Evolutionary conservation across 2,329 filamentous ascomycete genomes (phyloP).

Genomic region (Trichoderma afroharzianum): DNA sequence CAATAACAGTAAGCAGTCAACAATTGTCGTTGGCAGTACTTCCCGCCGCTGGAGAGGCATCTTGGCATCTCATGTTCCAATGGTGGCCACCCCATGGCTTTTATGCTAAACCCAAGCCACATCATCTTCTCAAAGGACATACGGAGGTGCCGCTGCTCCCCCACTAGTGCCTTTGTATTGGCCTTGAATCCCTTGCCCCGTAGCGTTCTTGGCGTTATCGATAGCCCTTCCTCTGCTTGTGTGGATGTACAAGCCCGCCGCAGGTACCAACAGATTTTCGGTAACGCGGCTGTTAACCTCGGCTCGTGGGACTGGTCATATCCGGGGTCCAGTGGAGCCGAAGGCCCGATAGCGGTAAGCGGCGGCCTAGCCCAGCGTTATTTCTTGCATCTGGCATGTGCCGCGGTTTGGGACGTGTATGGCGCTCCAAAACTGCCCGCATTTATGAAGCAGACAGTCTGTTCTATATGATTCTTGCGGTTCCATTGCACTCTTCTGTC

Average conservation of each 20-base stretch:
- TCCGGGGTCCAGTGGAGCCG: slow-evolving; percentile 10
- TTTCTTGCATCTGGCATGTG: slow-evolving; percentile 15
- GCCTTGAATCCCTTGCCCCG: slow-evolving; percentile 6
- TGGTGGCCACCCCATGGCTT: not conserved
- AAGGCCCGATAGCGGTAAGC: slow-evolving; percentile 4
- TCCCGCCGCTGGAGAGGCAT: not conserved
- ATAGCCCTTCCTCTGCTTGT: not conserved
- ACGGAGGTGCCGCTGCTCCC: not conserved
- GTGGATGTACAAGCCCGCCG: not conserved
- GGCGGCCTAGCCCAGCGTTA: slow-evolving; percentile 2
- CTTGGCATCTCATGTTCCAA: not conserved
- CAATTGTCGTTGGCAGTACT: not conserved
- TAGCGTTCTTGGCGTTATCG: slow-evolving; percentile 7
- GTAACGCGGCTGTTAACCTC: slow-evolving; percentile 8
- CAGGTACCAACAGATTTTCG: not conserved
- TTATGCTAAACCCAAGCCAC: not conserved
- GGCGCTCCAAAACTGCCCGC: not conserved
- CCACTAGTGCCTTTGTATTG: not conserved
- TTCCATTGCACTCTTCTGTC: not conserved
- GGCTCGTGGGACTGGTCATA: slow-evolving; percentile 2
- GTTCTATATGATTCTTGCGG: not conserved
- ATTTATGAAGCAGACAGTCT: not conserved
- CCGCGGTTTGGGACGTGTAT: not conserved
- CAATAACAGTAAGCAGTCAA: not conserved
- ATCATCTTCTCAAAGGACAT: not conserved